phyloP scores from a whole-genome alignment of 1,284 basidiomycete genomes.

The Austroboletus niveus region DNA sequence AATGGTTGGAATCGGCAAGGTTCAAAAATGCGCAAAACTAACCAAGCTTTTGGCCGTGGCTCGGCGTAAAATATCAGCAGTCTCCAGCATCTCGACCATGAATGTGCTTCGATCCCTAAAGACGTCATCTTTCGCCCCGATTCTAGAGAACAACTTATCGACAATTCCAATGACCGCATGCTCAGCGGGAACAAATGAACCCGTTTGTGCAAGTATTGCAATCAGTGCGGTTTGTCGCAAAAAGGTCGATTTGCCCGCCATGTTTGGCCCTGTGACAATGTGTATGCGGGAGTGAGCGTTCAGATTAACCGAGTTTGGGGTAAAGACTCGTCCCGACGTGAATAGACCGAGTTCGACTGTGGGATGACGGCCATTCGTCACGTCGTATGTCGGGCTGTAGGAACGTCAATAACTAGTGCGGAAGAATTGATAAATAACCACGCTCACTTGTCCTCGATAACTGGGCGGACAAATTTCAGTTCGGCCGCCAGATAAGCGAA shows the following conservation, averaged over 20 bases:
- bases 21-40: slow-evolving; percentile 24
- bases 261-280: slow-evolving; percentile 94
- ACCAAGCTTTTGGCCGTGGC: slow-evolving; percentile 84
- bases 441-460: slow-evolving; percentile 69
- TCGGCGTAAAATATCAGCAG: slow-evolving; percentile 76
- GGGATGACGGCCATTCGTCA: slow-evolving; percentile 86
- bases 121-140: slow-evolving; percentile 96
- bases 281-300: slow-evolving; percentile 60
- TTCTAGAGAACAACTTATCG: slow-evolving; percentile 88
- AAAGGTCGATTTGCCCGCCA: slow-evolving; percentile 93
- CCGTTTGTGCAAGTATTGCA: slow-evolving; percentile 88
- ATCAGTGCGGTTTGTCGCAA: slow-evolving; percentile 92
- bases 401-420: not conserved
- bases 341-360: slow-evolving; percentile 90
- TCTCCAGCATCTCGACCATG: slow-evolving; percentile 91
- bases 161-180: slow-evolving; percentile 80
- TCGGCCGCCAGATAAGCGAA: slow-evolving; percentile 86
- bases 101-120: slow-evolving; percentile 93
- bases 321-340: slow-evolving; percentile 72
- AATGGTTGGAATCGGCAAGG: slow-evolving; percentile 2
- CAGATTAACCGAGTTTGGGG: slow-evolving; percentile 77
- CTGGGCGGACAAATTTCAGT: slow-evolving; percentile 74
- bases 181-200: slow-evolving; percentile 91
- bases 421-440: slow-evolving; percentile 2
- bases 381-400: slow-evolving; percentile 59